These are phyloP conservation scores for Pythium insidiosum DNA, from an alignment of 352 stramenopile species.

Conservation along the genomic window DNA sequence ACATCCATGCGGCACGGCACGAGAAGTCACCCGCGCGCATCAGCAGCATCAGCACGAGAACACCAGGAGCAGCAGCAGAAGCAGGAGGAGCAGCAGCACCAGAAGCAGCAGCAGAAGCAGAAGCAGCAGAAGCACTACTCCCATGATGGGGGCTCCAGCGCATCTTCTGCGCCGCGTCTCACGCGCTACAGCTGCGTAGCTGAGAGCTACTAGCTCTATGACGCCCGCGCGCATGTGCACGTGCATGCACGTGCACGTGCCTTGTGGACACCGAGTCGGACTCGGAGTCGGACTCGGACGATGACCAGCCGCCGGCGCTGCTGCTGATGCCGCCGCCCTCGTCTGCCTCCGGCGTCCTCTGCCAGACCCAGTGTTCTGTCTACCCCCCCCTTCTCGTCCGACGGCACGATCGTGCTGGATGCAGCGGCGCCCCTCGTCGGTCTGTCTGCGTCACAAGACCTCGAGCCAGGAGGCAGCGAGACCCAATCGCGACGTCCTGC, in stretches of 20 bases:
- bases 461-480: conserved; percentile 33
- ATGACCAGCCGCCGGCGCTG: conserved; percentile 23
- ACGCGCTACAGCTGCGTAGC: too few species aligned
- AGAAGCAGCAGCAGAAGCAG: too few species aligned
- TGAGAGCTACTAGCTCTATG: too few species aligned
- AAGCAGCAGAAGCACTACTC: too few species aligned
- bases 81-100: too few species aligned
- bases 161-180: too few species aligned
- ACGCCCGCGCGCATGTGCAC: too few species aligned
- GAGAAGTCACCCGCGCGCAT: too few species aligned
- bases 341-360: background rate
- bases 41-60: too few species aligned
- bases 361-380: background rate
- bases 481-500: conserved; percentile 57
- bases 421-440: conserved; percentile 4
- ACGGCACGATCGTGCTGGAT: background rate
- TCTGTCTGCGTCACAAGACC: conserved; percentile 23
- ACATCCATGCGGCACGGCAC: too few species aligned
- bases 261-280: conserved; percentile 51
- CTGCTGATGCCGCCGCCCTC: background rate
- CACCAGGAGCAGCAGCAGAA: too few species aligned
- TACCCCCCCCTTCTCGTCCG: background rate
- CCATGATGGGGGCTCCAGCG: too few species aligned
- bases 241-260: conserved; percentile 76
- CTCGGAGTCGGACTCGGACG: conserved; percentile 71